Evolutionary conservation across 1,284 basidiomycete genomes (phyloP), one percentile per base, ranked within the genome.

Genomic region (Rhodotorula sp.): DNA sequence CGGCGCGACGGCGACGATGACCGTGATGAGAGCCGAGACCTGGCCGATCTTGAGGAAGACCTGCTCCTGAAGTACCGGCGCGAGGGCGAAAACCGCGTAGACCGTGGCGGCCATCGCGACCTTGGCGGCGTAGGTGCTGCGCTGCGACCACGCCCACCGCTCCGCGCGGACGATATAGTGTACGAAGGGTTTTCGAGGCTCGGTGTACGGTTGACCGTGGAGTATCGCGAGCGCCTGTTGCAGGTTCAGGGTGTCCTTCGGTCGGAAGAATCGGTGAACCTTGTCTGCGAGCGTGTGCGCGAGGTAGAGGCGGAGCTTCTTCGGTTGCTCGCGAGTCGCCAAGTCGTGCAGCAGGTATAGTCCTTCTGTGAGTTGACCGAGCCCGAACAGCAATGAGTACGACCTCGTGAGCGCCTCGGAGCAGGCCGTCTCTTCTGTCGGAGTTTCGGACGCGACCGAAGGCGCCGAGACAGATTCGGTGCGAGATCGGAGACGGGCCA

Each of bases 381-480:
- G 66, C 16, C 73, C 73, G 48, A 75, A 75, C 20, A 75, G 63
- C 21, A 75, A 68, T 39, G 68, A 68, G 66, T 72, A 75, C 31
- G 70, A 70, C 39, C 72, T 75, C 20, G 73, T 75, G 26, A 75
- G 62, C 7, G 72, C 72, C 47, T 65, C 58, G 26, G 69, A 71
- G 48, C 72, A 74, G 3, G 72, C 69, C 51, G 58, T 48, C 12
- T 64, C 62, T 16, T 61, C 58, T 20, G 49, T 23, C 3, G 46
- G 2, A 3, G 21, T 43, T 10, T 49, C 46, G 31, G 46, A 23
- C 15, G 43, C 46, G 48, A 52, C 2, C 0, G 64, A 43, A 4
- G 10, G 46, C 14, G 23, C 10, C 4, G 62, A 60, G 15, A 60
- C 4, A 2, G 70, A 65, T 7, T 58, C 57, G 34, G 57, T 64